These are phyloP conservation scores for Pseudocercospora fijiensis DNA, from an alignment of 2,329 filamentous ascomycete species.

Conservation along the genomic window DNA sequence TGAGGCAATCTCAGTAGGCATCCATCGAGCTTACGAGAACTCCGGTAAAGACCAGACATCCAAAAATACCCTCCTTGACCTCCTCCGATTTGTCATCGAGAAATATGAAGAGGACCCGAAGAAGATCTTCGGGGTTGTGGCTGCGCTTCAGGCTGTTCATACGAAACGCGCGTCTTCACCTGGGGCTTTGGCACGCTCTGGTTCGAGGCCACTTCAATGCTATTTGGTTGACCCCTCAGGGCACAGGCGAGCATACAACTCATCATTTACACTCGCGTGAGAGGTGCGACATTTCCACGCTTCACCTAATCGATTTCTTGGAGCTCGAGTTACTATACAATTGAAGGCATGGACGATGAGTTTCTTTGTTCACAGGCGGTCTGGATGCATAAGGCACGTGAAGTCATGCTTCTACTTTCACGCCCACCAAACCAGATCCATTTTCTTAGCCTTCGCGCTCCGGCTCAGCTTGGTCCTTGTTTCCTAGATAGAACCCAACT, in stretches of 20 bases:
- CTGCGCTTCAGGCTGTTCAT: too few species aligned
- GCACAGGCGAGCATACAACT: neutral
- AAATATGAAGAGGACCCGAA: neutral
- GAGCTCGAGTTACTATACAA: neutral
- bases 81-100: neutral
- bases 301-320: neutral
- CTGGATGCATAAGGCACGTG: neutral
- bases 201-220: neutral
- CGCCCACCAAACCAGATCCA: neutral
- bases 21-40: neutral
- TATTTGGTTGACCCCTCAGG: neutral
- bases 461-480: neutral
- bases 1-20: neutral
- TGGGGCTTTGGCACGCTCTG: too few species aligned
- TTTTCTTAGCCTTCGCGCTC: neutral
- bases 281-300: neutral
- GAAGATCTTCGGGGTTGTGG: neutral
- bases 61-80: neutral
- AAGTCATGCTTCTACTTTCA: neutral
- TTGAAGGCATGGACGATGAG: neutral
- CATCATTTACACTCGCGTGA: neutral
- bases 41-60: neutral
- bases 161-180: too few species aligned
- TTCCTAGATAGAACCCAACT: neutral
- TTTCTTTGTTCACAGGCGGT: neutral